These are phyloP conservation scores for Westerdykella sp. DNA, from an alignment of 2,329 filamentous ascomycete species.

Conservation along the genomic window DNA sequence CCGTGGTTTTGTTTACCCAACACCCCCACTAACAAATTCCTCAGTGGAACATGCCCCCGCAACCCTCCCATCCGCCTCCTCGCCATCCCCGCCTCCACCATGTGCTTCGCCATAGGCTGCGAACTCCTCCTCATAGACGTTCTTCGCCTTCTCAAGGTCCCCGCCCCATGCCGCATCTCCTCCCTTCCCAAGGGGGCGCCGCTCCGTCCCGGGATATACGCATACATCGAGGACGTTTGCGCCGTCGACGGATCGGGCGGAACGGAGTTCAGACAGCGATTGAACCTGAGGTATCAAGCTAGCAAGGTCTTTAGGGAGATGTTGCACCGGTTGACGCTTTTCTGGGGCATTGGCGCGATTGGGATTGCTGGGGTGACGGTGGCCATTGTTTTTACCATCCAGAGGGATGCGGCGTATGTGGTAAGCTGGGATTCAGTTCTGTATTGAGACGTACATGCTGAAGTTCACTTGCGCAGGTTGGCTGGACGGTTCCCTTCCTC, in stretches of 20 bases:
- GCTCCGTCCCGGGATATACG: constrained; percentile 50
- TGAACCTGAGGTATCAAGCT: constrained; percentile 49
- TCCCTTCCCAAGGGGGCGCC: constrained; percentile 47
- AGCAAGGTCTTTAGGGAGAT: constrained; percentile 50
- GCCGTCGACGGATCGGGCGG: constrained; percentile 50
- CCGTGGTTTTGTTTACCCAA: background rate
- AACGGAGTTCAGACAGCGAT: constrained; percentile 47
- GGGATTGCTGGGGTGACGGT: constrained; percentile 38
- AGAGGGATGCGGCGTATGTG: constrained; percentile 44
- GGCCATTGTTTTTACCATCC: constrained; percentile 44
- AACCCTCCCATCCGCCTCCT: constrained; percentile 49
- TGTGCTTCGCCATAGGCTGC: constrained; percentile 48
- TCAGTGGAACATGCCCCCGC: constrained; percentile 41
- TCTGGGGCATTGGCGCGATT: constrained; percentile 47
- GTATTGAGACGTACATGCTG: background rate
- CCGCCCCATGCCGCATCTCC: constrained; percentile 47
- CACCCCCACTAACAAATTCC: constrained; percentile 17
- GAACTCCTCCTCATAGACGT: constrained; percentile 48
- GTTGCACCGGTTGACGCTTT: constrained; percentile 47
- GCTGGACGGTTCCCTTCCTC: constrained; percentile 46
- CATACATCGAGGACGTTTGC: constrained; percentile 49
- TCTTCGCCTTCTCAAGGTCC: constrained; percentile 41
- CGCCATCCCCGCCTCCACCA: constrained; percentile 47
- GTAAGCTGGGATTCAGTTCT: constrained; percentile 25
- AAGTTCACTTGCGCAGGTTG: constrained; percentile 29